Conservation (phyloP, 1,284 basidiomycete species). For the Lignosus rhinocerotis region DNA sequence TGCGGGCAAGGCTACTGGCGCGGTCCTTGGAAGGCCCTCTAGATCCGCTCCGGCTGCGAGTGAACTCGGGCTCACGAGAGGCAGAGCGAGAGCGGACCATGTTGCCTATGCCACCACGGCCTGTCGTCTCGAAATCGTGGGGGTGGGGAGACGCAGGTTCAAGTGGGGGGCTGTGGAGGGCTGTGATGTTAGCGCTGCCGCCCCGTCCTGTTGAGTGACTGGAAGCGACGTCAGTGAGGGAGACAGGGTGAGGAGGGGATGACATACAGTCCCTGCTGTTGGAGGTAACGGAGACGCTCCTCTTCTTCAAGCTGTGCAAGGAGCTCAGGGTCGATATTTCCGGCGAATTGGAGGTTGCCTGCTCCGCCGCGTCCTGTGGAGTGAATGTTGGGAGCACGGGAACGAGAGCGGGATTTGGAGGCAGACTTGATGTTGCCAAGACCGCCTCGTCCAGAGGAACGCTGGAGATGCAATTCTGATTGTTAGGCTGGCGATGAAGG, state of each 20-base stretch:
- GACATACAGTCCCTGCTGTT: conserved; percentile 45
- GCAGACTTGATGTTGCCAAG: conserved; percentile 53
- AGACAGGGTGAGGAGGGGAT: not conserved
- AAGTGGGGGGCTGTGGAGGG: conserved; percentile 38
- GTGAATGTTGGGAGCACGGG: conserved; percentile 35
- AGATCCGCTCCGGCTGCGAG: conserved; percentile 23
- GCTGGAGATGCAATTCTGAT: conserved; percentile 34
- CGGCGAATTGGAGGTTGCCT: conserved; percentile 55
- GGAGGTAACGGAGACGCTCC: conserved; percentile 39
- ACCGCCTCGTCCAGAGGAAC: conserved; percentile 63
- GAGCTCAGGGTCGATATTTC: conserved; percentile 30
- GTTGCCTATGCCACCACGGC: conserved; percentile 78
- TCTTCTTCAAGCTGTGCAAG: conserved; percentile 49
- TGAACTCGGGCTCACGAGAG: conserved; percentile 37
- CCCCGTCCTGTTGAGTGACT: conserved; percentile 74
- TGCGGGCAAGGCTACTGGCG: conserved; percentile 17
- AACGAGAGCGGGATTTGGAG: conserved; percentile 37
- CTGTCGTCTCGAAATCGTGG: conserved; percentile 40
- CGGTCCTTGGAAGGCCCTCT: conserved; percentile 20
- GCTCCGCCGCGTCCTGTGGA: conserved; percentile 68
- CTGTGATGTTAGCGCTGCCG: conserved; percentile 62
- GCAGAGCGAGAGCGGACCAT: conserved; percentile 48
- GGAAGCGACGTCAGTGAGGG: not conserved
- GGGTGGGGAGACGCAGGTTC: conserved; percentile 34
- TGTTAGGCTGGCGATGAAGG: not conserved